Base-by-base conservation (phyloP, 148 eudicot species). In the Nepenthes gracilis region DNA sequence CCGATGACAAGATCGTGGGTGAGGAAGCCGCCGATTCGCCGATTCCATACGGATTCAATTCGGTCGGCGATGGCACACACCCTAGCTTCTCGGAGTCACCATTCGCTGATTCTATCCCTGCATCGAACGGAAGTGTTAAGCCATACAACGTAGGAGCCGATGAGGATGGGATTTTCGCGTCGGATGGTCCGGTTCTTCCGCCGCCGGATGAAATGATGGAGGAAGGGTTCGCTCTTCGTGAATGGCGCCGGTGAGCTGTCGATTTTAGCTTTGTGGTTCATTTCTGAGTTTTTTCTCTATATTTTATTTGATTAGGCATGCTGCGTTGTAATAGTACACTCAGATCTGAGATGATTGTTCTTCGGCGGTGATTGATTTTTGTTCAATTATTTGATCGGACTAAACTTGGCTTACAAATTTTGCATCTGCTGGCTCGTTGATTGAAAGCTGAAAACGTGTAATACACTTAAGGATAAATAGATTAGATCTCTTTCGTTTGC, bases 121-220 rank as follows among this genome's bases (percentile, higher is more conserved):
- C 77, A 45, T 66, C 90, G 1, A 88, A 92, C 55, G 91, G 98
- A 9, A 81, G 79, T 59, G 93, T 87, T 1, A 70, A 73, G 12
- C 72, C 81, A 11, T 85, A 81, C 55, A 80, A 77, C 62, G 33
- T 82, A 12, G 85, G 82, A 5, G 80, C 51, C 36, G 91, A 84
- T 60, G 72, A 80, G 9, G 90, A 82, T 4, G 96, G 94, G 15
- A 36, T 93, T 36, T 88, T 92, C 65, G 56, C 78, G 9, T 77
- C 85, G 12, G 98, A 88, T 54, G 98, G 98, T 43, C 99, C 99
- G 43, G 65, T 86, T 54, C 85, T 88, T 51, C 99, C 96, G 6
- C 85, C 89, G 36, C 95, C 95, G 10, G 70, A 67, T 68, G 88
- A 88, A 59, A 85, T 92, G 96, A 66, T 70, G 0, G 97, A 92